Percentiles rank a stretch among this genome's conserved stretches.
Evolutionary conservation across 192 early-diverging fungal genomes (phyloP).

Genomic region (Cetraspora pellucida): DNA sequence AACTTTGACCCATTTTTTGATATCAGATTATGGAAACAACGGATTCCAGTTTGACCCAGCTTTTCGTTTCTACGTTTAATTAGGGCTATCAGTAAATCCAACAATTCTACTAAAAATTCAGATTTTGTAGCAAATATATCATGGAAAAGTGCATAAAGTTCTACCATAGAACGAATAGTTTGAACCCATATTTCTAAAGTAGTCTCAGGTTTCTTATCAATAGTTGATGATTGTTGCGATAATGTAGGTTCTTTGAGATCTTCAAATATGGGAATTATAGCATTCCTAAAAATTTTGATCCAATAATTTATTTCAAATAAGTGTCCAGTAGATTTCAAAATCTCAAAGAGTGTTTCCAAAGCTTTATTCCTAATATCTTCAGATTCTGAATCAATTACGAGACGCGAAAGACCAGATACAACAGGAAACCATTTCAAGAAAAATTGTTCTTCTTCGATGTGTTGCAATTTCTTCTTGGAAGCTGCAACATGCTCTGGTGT

Average conservation of each 20-base stretch:
- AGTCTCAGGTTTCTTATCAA: conserved; percentile 83
- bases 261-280: conserved; percentile 90
- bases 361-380: conserved; percentile 54
- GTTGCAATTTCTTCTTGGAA: conserved; percentile 37
- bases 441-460: conserved; percentile 48
- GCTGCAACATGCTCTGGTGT: conserved; percentile 56
- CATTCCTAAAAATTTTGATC: conserved; percentile 79
- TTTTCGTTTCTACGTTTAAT: conserved; percentile 77
- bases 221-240: conserved; percentile 54
- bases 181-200: conserved; percentile 91
- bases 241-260: conserved; percentile 64
- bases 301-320: conserved; percentile 79
- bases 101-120: conserved; percentile 77
- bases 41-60: conserved; percentile 84
- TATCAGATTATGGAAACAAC: conserved; percentile 89
- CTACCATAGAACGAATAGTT: conserved; percentile 84
- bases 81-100: conserved; percentile 59
- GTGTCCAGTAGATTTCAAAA: conserved; percentile 77
- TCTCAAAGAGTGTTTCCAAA: conserved; percentile 81
- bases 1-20: conserved; percentile 73
- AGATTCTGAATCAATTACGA: conserved; percentile 50
- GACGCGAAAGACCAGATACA: conserved; percentile 48
- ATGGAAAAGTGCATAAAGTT: conserved; percentile 77
- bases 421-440: conserved; percentile 56
- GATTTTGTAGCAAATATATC: conserved; percentile 73